phyloP scores from a whole-genome alignment of 2,329 filamentous ascomycete genomes.

The Coniella lustricola region DNA sequence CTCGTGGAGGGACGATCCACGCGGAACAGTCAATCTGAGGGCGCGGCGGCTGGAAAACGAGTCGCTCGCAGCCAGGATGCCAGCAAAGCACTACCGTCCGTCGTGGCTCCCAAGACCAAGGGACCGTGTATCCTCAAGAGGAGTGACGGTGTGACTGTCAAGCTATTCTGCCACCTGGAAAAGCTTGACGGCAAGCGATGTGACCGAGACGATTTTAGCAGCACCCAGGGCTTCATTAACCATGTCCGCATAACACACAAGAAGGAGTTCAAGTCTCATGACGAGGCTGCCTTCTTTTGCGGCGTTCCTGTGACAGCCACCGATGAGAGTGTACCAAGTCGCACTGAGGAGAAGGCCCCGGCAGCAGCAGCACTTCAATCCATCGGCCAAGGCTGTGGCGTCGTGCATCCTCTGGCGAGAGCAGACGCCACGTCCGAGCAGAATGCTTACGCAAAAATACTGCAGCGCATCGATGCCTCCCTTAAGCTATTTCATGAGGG shows the following conservation, averaged over 20 bases:
- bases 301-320: conserved; percentile 76
- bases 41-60: conserved; percentile 40
- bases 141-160: conserved; percentile 78
- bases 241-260: conserved; percentile 95
- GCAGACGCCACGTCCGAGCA: conserved; percentile 47
- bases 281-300: conserved; percentile 82
- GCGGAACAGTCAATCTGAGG: conserved; percentile 63
- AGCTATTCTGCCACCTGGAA: conserved; percentile 62
- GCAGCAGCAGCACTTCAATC: conserved; percentile 21
- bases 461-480: conserved; percentile 47
- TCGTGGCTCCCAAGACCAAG: conserved; percentile 70
- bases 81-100: conserved; percentile 62
- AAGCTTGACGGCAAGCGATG: conserved; percentile 53
- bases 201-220: conserved; percentile 84
- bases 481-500: conserved; percentile 45
- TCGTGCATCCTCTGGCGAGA: conserved; percentile 57
- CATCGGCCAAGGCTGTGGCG: conserved; percentile 29
- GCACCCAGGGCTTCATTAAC: conserved; percentile 98
- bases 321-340: conserved; percentile 46
- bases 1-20: conserved; percentile 68
- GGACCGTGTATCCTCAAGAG: conserved; percentile 78
- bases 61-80: conserved; percentile 43
- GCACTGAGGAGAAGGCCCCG: conserved; percentile 34
- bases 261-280: conserved; percentile 90
- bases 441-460: conserved; percentile 43